phyloP scores from a whole-genome alignment of 352 stramenopile genomes.

The Thraustotheca clavata region DNA sequence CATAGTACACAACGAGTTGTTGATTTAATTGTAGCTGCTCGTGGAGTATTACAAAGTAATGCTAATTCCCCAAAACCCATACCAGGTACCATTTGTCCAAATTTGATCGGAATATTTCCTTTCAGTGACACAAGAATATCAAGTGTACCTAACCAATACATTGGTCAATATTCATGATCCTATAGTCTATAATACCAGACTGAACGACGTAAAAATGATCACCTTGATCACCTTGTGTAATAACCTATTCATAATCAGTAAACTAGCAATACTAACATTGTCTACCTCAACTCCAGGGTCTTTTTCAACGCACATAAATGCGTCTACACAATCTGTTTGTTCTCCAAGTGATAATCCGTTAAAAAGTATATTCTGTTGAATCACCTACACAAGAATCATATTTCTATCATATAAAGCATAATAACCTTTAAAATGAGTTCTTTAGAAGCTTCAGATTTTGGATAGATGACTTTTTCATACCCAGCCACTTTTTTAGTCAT shows the following conservation, averaged over 20 bases:
- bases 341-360: constrained; percentile 46
- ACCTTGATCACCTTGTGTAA: constrained; percentile 58
- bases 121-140: constrained; percentile 59
- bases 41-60: constrained; percentile 94
- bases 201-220: constrained; percentile 74
- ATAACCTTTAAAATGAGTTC: constrained; percentile 29
- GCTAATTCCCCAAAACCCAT: constrained; percentile 94
- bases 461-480: constrained; percentile 45
- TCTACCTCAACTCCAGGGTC: constrained; percentile 25
- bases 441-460: constrained; percentile 46
- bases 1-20: constrained; percentile 52
- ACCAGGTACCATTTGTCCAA: constrained; percentile 46
- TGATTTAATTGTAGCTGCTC: constrained; percentile 87
- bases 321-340: constrained; percentile 56
- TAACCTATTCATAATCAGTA: constrained; percentile 24
- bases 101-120: constrained; percentile 50
- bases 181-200: constrained; percentile 9
- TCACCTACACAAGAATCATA: constrained; percentile 34
- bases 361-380: constrained; percentile 73
- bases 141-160: constrained; percentile 32
- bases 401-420: background rate
- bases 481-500: constrained; percentile 38
- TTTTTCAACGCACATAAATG: constrained; percentile 55
- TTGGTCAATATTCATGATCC: background rate
- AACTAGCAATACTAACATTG: background rate